Evolutionary conservation across 2,329 filamentous ascomycete species (phyloP), one percentile per base, ranked within the genome.

Genomic region (Botrytis galanthina): DNA sequence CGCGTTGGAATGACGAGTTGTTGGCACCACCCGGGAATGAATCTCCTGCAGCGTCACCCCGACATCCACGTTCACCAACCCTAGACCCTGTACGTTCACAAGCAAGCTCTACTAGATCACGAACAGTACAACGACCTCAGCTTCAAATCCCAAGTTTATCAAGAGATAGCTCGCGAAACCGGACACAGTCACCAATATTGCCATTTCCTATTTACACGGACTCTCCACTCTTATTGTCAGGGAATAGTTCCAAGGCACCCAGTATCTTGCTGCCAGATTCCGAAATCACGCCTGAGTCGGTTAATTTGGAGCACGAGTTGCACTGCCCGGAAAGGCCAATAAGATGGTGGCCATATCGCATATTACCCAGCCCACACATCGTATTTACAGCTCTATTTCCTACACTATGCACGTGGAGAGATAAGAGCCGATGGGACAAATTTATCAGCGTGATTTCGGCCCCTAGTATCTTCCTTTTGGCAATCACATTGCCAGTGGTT

Each of bases 381-480:
- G 84, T 98, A 22, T 82, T 90, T 26, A 87, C 89, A 26, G 95
- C 93, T 0, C 83, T 99, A 0, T 97, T 98, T 77, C 96, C 96
- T 0, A 98, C 95, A 0, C 83, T 99, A 44, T 91, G 90, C 76
- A 90, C 88, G 39, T 99, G 95, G 94, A 85, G 83, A 61, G 89
- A 92, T 42, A 98, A 98, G 82, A 90, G 86, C n/a, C 82, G 92
- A n/a, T 94, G 91, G 90, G 95, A 95, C 78, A 94, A 93, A 79
- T 83, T 94, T 62, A 84, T 98, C 66, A 95, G 94, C 60, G 79
- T 96, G 18, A 87, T 97, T 54, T 95, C 95, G 12, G 91, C 94
- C n/a, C 93, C 95, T 1, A 97, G 92, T 78, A 94, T 99, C 54
- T 93, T 99, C 75, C 84, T 98, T 3, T 86, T 99, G 6, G 95